phyloP scores from a whole-genome alignment of 2,329 filamentous ascomycete genomes.

The Phialophora chinensis region DNA sequence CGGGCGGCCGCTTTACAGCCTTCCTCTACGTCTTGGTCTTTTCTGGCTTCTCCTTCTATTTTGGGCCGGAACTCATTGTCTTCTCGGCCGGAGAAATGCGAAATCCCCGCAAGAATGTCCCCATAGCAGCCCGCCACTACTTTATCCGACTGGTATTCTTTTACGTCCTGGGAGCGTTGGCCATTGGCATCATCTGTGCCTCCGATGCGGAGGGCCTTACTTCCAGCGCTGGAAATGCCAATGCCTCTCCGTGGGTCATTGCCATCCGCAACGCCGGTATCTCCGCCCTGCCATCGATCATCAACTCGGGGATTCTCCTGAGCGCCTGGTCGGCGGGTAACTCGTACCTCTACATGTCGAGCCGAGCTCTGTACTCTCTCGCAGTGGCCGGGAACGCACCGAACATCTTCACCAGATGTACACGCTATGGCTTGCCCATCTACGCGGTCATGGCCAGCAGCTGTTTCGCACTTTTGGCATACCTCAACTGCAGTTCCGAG shows the following conservation, averaged over 20 bases:
- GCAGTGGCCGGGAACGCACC: conserved; percentile 60
- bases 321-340: conserved; percentile 74
- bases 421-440: conserved; percentile 61
- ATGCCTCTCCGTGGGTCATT: conserved; percentile 59
- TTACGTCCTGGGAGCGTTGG: conserved; percentile 74
- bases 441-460: conserved; percentile 72
- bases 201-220: conserved; percentile 62
- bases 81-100: conserved; percentile 55
- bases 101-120: conserved; percentile 49
- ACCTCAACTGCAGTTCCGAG: conserved; percentile 51
- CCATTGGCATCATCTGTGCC: conserved; percentile 76
- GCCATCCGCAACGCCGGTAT: conserved; percentile 50
- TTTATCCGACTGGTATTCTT: conserved; percentile 70
- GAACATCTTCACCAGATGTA: conserved; percentile 57
- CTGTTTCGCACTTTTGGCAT: conserved; percentile 70
- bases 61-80: conserved; percentile 58
- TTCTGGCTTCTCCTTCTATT: conserved; percentile 48
- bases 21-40: conserved; percentile 46
- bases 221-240: conserved; percentile 64
- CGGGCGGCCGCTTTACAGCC: conserved; percentile 42
- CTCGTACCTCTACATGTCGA: conserved; percentile 64
- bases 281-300: conserved; percentile 44
- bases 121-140: conserved; percentile 49
- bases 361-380: conserved; percentile 58
- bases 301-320: conserved; percentile 71